Conservation (phyloP, 306 rosid species). For the Pterocarpus santalinus region DNA sequence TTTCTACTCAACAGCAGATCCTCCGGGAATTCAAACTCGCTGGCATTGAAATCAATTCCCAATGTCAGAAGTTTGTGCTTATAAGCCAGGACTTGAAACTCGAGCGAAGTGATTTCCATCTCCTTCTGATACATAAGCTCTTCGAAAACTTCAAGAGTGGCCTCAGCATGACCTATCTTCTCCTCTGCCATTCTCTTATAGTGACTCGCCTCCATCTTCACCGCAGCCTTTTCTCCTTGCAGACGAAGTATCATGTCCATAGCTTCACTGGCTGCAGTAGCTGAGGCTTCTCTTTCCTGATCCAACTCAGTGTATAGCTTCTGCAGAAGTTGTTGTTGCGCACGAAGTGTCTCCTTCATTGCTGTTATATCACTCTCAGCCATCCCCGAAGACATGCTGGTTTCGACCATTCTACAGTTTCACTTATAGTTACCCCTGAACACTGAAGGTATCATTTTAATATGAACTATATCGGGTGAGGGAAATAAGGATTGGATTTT, state of each 20-base stretch:
- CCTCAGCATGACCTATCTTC: conserved; percentile 84
- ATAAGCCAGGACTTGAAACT: conserved; percentile 78
- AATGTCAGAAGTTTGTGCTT: conserved; percentile 69
- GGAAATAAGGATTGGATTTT: background rate
- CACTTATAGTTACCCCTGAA: conserved; percentile 49
- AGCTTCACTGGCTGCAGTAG: conserved; percentile 89
- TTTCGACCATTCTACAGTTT: conserved; percentile 56
- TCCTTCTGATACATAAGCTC: conserved; percentile 84
- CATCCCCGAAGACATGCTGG: conserved; percentile 37
- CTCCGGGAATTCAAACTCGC: conserved; percentile 66
- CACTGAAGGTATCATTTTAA: conserved; percentile 24
- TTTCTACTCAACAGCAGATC: conserved; percentile 48
- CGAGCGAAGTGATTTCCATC: conserved; percentile 85
- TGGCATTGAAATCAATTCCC: conserved; percentile 65
- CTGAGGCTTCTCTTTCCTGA: conserved; percentile 91
- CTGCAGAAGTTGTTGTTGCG: conserved; percentile 85
- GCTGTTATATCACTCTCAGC: conserved; percentile 66
- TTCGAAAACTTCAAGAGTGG: conserved; percentile 71
- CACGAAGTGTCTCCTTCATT: conserved; percentile 75
- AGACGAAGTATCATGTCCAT: conserved; percentile 89
- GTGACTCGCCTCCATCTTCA: conserved; percentile 92
- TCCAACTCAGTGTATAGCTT: conserved; percentile 79
- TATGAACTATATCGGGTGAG: conserved; percentile 15
- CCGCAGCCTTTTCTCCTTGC: conserved; percentile 95
- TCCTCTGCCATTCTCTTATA: conserved; percentile 96